Evolutionary conservation across 306 rosid genomes (phyloP).

Genomic region (Gillenia trifoliata): DNA sequence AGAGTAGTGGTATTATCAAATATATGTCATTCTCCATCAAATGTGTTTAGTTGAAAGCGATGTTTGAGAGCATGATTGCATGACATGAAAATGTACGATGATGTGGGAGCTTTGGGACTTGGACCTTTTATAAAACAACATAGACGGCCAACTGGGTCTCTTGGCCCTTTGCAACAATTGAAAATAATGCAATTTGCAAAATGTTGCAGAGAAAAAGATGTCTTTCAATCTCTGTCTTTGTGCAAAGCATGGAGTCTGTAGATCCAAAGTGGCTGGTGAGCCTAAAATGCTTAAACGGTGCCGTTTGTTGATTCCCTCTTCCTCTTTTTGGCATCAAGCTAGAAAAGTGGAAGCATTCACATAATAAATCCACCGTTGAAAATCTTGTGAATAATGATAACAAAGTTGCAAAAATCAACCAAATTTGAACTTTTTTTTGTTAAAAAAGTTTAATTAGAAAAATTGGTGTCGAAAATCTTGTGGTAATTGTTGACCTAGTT

Average conservation of each 20-base stretch:
- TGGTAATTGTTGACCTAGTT: not conserved
- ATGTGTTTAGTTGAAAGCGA: no score
- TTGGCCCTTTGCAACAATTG: not conserved
- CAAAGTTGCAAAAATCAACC: not conserved
- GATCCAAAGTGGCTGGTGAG: not conserved
- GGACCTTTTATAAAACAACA: not conserved
- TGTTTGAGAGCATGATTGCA: not conserved
- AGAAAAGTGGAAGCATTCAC: not conserved
- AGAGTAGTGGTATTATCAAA: no score
- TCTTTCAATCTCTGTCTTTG: not conserved
- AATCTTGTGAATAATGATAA: not conserved
- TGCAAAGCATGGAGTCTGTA: not conserved
- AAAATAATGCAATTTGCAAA: not conserved
- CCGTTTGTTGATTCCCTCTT: not conserved
- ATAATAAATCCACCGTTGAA: not conserved
- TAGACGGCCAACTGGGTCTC: not conserved
- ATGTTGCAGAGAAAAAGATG: not conserved
- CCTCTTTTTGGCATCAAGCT: not conserved
- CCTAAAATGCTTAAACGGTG: not conserved
- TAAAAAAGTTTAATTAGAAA: not conserved
- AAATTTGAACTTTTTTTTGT: not conserved
- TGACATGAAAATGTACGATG: not conserved
- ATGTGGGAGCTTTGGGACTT: slow-evolving; percentile 5
- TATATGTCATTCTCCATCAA: no score
- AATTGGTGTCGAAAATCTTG: not conserved